Evolutionary conservation across 164 flowering plant species (phyloP).

Genomic region (Sextonia rubra): DNA sequence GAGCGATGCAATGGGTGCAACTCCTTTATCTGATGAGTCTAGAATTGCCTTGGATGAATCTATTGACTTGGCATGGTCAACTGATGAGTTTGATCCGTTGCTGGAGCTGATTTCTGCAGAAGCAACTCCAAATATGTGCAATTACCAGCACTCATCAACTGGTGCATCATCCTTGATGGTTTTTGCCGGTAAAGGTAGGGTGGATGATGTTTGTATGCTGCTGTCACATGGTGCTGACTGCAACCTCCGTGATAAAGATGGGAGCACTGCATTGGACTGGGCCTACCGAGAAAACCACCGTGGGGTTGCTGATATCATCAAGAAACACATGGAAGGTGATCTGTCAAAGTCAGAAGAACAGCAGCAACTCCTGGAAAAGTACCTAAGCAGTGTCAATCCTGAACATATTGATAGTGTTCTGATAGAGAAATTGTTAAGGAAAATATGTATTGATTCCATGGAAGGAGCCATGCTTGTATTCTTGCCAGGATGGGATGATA

Average conservation of each 20-base stretch:
- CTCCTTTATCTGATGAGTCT: conserved; percentile 44
- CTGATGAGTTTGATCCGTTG: conserved; percentile 78
- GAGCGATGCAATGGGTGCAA: conserved; percentile 20
- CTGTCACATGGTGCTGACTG: conserved; percentile 83
- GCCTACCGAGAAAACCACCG: conserved; percentile 58
- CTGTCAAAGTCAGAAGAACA: conserved; percentile 34
- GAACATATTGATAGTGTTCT: conserved; percentile 64
- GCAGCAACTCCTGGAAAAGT: conserved; percentile 56
- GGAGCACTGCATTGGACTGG: conserved; percentile 65
- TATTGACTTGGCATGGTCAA: conserved; percentile 61
- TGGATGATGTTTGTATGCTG: conserved; percentile 78
- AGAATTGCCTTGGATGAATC: conserved; percentile 77
- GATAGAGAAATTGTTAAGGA: conserved; percentile 60
- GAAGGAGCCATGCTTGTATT: conserved; percentile 94
- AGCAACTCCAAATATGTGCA: conserved; percentile 42
- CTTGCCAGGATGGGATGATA: conserved; percentile 98
- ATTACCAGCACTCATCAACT: conserved; percentile 75
- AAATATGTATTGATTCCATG: conserved; percentile 74
- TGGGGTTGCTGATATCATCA: conserved; percentile 60
- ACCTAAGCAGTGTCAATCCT: conserved; percentile 51
- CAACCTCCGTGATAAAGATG: conserved; percentile 52
- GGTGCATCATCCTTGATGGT: conserved; percentile 91
- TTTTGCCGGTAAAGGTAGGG: conserved; percentile 81
- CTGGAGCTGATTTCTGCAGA: conserved; percentile 60
- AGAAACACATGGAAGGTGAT: conserved; percentile 34